These are phyloP conservation scores for Passiflora organensis DNA, from an alignment of 345 rosid genomes.

Conservation along the genomic window DNA sequence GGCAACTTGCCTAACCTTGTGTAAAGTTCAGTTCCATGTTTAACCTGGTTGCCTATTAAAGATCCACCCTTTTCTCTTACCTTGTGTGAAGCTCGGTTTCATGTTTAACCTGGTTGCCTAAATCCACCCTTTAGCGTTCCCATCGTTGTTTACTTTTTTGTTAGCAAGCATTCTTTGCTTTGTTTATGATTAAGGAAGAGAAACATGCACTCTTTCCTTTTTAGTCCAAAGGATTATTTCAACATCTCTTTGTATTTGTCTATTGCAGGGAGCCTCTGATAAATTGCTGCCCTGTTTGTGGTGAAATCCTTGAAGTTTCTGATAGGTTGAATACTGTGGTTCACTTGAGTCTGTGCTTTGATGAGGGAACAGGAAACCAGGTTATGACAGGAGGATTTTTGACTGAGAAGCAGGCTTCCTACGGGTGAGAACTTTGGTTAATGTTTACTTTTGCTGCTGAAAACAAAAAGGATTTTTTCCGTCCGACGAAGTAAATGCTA, in stretches of 20 bases:
- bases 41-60: too few relatives aligned
- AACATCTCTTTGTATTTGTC: neutral
- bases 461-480: too few relatives aligned
- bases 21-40: neutral
- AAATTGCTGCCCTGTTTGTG: slow-evolving; percentile 84
- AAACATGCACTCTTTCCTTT: neutral
- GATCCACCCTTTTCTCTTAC: too few relatives aligned
- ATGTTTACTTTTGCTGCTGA: neutral
- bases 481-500: too few relatives aligned
- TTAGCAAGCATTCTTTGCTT: too few relatives aligned
- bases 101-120: too few relatives aligned
- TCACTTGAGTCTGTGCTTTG: slow-evolving; percentile 88
- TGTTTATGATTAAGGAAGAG: too few relatives aligned
- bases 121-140: too few relatives aligned
- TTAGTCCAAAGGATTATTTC: neutral
- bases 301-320: slow-evolving; percentile 61
- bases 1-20: too few relatives aligned
- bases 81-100: too few relatives aligned
- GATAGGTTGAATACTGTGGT: slow-evolving; percentile 79
- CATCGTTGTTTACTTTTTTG: too few relatives aligned
- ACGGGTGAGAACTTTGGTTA: slow-evolving; percentile 56
- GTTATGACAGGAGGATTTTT: slow-evolving; percentile 92
- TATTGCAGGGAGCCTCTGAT: slow-evolving; percentile 67
- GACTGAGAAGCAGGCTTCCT: slow-evolving; percentile 89
- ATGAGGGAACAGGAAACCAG: slow-evolving; percentile 95